Evolutionary conservation across 2,329 filamentous ascomycete species (phyloP), one percentile per base, ranked within the genome.

Genomic region (Arthrinium puccinioides): DNA sequence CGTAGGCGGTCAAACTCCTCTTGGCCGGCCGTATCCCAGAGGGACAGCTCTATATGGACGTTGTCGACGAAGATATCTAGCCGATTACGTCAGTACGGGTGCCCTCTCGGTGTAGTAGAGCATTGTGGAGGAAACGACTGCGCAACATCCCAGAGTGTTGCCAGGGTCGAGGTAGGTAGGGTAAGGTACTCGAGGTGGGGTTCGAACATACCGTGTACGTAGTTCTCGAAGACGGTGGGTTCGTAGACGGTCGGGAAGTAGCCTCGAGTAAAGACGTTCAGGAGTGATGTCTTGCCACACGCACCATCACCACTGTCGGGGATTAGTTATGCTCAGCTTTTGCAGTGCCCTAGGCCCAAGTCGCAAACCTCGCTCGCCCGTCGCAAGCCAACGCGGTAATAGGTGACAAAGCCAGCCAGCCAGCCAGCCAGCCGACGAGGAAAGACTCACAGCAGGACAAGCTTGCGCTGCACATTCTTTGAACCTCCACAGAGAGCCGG

Each of bases 261-360:
- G 84, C 90, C 90, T 84, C 90, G 81, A 50, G 92, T 98, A 67
- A 98, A 98, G 61, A 98, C 92, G 61, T 98, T 98, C 54, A 98
- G 69, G 56, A 97, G 67, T 47, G 89, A 96, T 38, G 92, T 98
- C 74, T 98, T 98, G 59, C 90, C 90, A 64, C 85, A 94, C 52
- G 90, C 90, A 73, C 90, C 90, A 61, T 97, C 90, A 54, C 90
- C 90, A 59, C 88, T 95, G 55, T 21, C n/a, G 9, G 9, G n/a
- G n/a, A n/a, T n/a, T n/a, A n/a, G n/a, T n/a, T n/a, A n/a, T n/a
- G n/a, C n/a, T n/a, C n/a, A n/a, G n/a, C n/a, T n/a, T n/a, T n/a
- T n/a, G n/a, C n/a, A n/a, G n/a, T n/a, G n/a, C n/a, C n/a, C n/a
- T n/a, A n/a, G n/a, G n/a, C n/a, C n/a, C n/a, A n/a, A n/a, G n/a